phyloP scores from a whole-genome alignment of 78 protist species.

The Polysphondylium violaceum region DNA sequence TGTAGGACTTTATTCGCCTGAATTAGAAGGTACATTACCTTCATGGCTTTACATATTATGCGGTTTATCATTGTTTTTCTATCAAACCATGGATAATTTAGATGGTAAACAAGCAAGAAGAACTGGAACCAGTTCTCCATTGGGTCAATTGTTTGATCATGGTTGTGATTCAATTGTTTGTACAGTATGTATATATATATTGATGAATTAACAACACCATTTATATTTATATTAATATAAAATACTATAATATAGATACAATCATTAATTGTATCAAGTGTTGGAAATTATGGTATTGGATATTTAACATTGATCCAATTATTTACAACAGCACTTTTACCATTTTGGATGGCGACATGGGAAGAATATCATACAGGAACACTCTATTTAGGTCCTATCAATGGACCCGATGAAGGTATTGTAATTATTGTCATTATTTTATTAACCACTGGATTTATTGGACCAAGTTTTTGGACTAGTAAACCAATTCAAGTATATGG shows the following conservation, averaged over 20 bases:
- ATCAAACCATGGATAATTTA: conserved; percentile 82
- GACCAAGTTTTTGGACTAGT: conserved; percentile 34
- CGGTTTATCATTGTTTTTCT: conserved; percentile 76
- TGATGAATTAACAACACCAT: not conserved
- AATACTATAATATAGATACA: conserved; percentile 15
- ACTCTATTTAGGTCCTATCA: conserved; percentile 67
- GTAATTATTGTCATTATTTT: conserved; percentile 29
- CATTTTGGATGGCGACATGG: conserved; percentile 84
- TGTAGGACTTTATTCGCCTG: conserved; percentile 63
- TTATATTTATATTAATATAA: not conserved
- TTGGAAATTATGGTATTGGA: conserved; percentile 50
- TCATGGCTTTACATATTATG: conserved; percentile 61
- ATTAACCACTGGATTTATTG: conserved; percentile 28
- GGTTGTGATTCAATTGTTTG: conserved; percentile 83
- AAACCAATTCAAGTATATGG: not conserved
- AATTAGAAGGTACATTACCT: conserved; percentile 47
- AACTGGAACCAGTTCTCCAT: conserved; percentile 80
- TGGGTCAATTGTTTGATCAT: conserved; percentile 85
- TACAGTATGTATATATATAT: conserved; percentile 31
- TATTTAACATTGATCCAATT: conserved; percentile 32
- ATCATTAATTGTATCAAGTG: conserved; percentile 73
- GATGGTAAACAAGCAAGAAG: conserved; percentile 86
- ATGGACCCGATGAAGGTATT: conserved; percentile 81
- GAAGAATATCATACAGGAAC: conserved; percentile 79
- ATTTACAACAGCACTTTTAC: conserved; percentile 42